Evolutionary conservation across 2,329 filamentous ascomycete species (phyloP), one percentile per base, ranked within the genome.

Genomic region (Aspergillus pseudoterreus): DNA sequence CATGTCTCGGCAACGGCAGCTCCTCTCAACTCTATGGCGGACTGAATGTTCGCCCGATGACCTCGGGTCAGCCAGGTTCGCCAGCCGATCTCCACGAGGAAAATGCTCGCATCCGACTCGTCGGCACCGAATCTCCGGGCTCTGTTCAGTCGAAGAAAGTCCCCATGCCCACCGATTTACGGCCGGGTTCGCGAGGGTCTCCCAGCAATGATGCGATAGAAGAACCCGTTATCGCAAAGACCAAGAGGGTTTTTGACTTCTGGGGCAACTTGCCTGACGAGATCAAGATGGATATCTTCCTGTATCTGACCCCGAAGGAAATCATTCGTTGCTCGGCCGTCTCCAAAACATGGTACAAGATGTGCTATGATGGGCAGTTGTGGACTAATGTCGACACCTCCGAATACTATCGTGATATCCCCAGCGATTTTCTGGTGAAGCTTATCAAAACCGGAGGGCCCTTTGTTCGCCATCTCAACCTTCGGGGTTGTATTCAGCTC

Each of bases 311-410:
- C 24, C 91, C 92, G 0, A 90, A 85, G 64, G 86, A 97, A 66
- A 81, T 97, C 32, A 84, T 96, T 10, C 82, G 85, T 52, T 82
- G 82, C 50, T 95, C 92, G 1, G 76, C 83, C 15, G 87, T 94
- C 17, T 92, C 85, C 66, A 90, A 85, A 68, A 73, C 80, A 5
- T 96, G 94, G 77, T 78, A 95, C 69, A 79, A 81, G 44, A 84
- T 89, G 71, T 96, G 92, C 72, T 96, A 92, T 62, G 92, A 99
- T 68, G 94, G 94, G 2, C 94, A 99, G 72, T 75, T 97, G 14
- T 99, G 94, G 94, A 85, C 84, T 3, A 83, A 81, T 39, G 80
- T 97, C 45, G 91, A 97, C 68, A 84, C 89, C 2, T 86, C 90
- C 6, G 85, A 88, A 45, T 97, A 92, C 70, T 96, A 97, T 67